Conservation (phyloP, 164 flowering plant species). For the Sedum album region DNA sequence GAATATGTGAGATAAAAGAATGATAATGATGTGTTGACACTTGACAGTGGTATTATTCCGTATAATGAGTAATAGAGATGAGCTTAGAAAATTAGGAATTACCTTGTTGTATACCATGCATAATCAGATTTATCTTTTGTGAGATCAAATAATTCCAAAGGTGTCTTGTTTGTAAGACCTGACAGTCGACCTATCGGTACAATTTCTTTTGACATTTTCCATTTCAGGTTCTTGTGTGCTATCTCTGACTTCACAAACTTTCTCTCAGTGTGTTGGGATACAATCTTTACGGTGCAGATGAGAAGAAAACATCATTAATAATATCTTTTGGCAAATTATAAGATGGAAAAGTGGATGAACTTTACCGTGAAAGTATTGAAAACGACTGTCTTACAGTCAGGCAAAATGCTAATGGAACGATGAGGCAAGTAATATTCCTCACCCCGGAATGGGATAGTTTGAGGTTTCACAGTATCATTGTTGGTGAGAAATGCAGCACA, state of each 20-base stretch:
- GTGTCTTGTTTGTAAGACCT: neutral
- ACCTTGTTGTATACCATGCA: constrained; percentile 9
- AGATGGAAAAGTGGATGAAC: neutral
- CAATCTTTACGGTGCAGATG: neutral
- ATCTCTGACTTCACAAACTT: neutral
- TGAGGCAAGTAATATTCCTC: constrained; percentile 41
- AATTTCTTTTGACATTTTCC: neutral
- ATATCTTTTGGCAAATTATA: neutral
- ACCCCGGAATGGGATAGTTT: constrained; percentile 48
- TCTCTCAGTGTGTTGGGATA: neutral
- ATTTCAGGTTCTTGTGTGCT: constrained; percentile 6
- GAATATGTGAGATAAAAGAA: neutral
- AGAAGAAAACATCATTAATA: neutral
- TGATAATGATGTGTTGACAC: too few relatives aligned
- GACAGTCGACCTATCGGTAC: neutral
- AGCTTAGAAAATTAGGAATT: neutral
- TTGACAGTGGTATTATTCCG: neutral
- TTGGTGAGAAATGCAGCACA: constrained; percentile 86
- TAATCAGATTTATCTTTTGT: constrained; percentile 7
- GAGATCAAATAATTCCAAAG: neutral
- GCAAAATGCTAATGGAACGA: constrained; percentile 83
- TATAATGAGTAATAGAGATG: neutral
- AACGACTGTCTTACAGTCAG: constrained; percentile 90
- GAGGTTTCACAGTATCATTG: constrained; percentile 27
- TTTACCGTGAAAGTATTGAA: constrained; percentile 58